Base-by-base conservation (phyloP, 2,329 filamentous ascomycete species). In the Aspergillus pseudonomiae region DNA sequence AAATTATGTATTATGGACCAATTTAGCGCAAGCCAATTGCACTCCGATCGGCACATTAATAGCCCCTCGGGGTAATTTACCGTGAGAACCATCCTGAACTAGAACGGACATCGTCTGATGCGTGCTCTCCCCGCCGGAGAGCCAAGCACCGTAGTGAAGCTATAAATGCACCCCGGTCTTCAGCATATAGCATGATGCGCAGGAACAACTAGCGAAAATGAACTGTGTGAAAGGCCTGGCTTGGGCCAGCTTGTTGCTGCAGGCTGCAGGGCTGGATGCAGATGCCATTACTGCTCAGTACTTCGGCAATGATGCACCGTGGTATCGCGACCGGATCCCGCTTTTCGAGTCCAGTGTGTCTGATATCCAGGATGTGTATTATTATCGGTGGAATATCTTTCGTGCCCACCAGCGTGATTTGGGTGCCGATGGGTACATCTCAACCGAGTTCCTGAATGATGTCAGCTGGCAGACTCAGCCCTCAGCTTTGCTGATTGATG, bases 371-470 rank as follows among this genome's bases (percentile, higher is more conserved):
- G 76, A 81, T 21, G 80, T 82, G 11, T 82, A 81, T 68, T 82
- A 82, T 69, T 82, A 82, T 64, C 79, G 80, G 36, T 81, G 79
- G 80, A 76, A 74, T 30, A 73, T 82, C 30, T 82, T 80, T 70
- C 75, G 80, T 3, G 74, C 79, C 0, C 80, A 82, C 62, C 80
- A 81, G 67, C 77, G 80, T 30, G 80, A 82, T 59, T 70, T 81
- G 0, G 80, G 80, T 10, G 62, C 74, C 3, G 70, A 77, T 19
- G 79, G 80, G 2, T 82, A 75, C 67, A 80, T 82, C n/a, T 78
- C 78, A 0, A 82, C 79, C 3, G 80, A 82, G 32, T 82, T 82
- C 39, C 73, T 82, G 12, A 75, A 80, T 63, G 78, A 82, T 54
- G 80, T 82, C 1, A 57, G 75, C 39, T 82, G 79, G 80, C 68